Percentiles rank a stretch among this genome's conserved stretches.
Evolutionary conservation across 768 basidiomycete genomes (phyloP).

Genomic region (Termitomyces bulborhizus): DNA sequence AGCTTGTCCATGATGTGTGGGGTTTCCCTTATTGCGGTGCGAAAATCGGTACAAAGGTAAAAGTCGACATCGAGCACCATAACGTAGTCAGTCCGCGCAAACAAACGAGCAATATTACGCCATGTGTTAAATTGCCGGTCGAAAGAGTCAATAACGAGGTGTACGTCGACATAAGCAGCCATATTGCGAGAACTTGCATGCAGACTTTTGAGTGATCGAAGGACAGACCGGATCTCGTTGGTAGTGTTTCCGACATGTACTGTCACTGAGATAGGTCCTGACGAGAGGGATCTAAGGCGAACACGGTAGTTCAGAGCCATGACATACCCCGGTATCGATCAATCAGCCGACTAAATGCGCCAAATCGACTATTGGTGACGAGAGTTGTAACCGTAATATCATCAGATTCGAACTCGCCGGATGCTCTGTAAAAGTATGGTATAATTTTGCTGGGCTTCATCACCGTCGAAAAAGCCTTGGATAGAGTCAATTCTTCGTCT

Average conservation of each 20-base stretch:
- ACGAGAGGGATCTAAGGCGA: not conserved
- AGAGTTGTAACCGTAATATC: constrained; percentile 85
- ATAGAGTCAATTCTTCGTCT: constrained; percentile 49
- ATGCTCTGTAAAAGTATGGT: constrained; percentile 77
- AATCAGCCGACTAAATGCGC: constrained; percentile 65
- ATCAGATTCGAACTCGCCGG: constrained; percentile 43
- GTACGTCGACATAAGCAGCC: constrained; percentile 71
- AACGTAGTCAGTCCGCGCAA: constrained; percentile 76
- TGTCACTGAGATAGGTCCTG: constrained; percentile 82
- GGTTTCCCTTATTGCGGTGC: constrained; percentile 44
- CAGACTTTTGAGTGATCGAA: constrained; percentile 59
- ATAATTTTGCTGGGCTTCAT: constrained; percentile 72
- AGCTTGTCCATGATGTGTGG: constrained; percentile 39
- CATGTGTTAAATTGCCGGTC: constrained; percentile 87
- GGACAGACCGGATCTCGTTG: constrained; percentile 37
- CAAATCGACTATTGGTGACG: constrained; percentile 73
- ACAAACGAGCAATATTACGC: constrained; percentile 81
- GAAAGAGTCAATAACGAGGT: constrained; percentile 77
- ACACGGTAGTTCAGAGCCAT: not conserved
- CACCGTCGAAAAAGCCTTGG: constrained; percentile 62
- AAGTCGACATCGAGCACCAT: constrained; percentile 95
- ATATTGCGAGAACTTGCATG: constrained; percentile 64
- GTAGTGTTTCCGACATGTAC: constrained; percentile 62
- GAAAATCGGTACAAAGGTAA: constrained; percentile 76
- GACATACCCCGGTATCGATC: constrained; percentile 65